Evolutionary conservation across 192 early-diverging fungal species (phyloP).

Genomic region (Coemansia sp.): DNA sequence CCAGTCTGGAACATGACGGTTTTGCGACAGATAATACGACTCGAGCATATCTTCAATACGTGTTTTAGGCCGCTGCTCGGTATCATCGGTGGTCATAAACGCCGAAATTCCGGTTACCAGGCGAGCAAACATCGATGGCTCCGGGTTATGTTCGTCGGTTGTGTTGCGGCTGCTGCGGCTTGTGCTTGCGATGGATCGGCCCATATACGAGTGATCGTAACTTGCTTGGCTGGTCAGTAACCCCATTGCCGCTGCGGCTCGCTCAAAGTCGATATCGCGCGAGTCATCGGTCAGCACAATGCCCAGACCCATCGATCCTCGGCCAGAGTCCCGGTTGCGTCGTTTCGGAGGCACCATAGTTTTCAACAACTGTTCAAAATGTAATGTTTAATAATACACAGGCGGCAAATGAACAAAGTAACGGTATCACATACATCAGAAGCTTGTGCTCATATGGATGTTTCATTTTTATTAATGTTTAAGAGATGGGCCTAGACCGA

Average conservation of each 20-base stretch:
- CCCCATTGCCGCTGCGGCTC: slow-evolving; percentile 11
- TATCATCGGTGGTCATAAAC: slow-evolving; percentile 23
- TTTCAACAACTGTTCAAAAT: too few relatives aligned
- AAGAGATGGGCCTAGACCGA: neutral
- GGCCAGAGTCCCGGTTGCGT: slow-evolving; percentile 4
- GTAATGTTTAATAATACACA: too few relatives aligned
- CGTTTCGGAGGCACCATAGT: too few relatives aligned
- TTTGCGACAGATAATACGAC: slow-evolving; percentile 42
- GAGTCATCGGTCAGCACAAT: slow-evolving; percentile 27
- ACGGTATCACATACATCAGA: too few relatives aligned
- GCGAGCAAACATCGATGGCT: slow-evolving; percentile 25
- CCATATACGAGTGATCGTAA: neutral
- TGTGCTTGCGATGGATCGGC: neutral
- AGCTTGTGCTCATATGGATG: too few relatives aligned
- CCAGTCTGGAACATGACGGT: slow-evolving; percentile 35
- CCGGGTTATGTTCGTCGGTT: slow-evolving; percentile 2
- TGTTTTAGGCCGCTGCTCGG: slow-evolving; percentile 17
- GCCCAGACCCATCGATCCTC: slow-evolving; percentile 37
- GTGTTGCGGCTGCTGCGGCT: neutral
- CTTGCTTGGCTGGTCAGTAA: neutral
- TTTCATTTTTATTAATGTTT: too few relatives aligned
- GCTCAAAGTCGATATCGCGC: slow-evolving; percentile 12
- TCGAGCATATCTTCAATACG: slow-evolving; percentile 52
- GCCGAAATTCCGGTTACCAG: slow-evolving; percentile 20
- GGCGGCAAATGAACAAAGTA: too few relatives aligned